phyloP scores from a whole-genome alignment of 768 basidiomycete genomes.

The Amanita rimosa region DNA sequence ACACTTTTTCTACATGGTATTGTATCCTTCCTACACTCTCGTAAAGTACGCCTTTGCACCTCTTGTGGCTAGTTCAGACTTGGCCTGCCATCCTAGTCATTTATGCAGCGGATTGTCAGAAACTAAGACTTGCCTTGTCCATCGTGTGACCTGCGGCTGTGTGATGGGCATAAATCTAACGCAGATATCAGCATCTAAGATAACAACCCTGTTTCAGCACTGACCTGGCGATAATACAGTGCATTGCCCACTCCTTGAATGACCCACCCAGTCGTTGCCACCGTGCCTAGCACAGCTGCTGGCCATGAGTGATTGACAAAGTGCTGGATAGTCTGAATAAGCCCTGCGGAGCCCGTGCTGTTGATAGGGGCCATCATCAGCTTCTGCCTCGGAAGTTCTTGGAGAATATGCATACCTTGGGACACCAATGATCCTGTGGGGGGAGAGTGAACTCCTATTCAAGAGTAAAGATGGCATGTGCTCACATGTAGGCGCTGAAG shows the following conservation, averaged over 20 bases:
- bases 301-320: conserved; percentile 61
- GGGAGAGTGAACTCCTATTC: conserved; percentile 20
- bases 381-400: conserved; percentile 25
- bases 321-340: conserved; percentile 86
- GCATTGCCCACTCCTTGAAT: conserved; percentile 77
- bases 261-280: conserved; percentile 82
- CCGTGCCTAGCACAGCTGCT: conserved; percentile 69
- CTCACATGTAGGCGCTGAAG: conserved; percentile 88
- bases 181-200: conserved; percentile 8
- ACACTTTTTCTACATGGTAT: conserved; percentile 3
- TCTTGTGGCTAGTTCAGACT: conserved; percentile 69
- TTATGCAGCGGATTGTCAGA: background rate
- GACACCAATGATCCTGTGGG: conserved; percentile 82
- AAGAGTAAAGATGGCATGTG: conserved; percentile 12
- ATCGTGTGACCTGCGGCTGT: conserved; percentile 79
- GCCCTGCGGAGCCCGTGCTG: conserved; percentile 89
- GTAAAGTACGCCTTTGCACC: conserved; percentile 87
- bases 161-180: conserved; percentile 68
- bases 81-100: conserved; percentile 42
- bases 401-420: conserved; percentile 45
- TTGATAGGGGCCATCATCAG: conserved; percentile 11
- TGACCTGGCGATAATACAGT: conserved; percentile 69
- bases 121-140: conserved; percentile 50
- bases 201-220: conserved; percentile 11
- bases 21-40: conserved; percentile 40